Evolutionary conservation across 305 asterid genomes (phyloP), one percentile per base, ranked within the genome.

Genomic region (Ilex paraguariensis): DNA sequence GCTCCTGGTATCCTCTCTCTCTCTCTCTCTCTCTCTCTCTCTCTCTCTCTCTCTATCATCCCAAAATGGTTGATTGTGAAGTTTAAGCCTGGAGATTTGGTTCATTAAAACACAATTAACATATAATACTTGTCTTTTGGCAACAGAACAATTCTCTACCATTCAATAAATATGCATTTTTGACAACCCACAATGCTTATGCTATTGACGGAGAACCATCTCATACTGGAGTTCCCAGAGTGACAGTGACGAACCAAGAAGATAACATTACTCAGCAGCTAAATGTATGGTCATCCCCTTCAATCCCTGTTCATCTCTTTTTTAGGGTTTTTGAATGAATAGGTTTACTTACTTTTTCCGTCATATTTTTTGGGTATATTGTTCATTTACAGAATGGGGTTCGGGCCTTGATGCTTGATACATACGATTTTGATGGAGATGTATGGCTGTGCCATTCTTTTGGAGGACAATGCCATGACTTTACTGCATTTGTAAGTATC

Each of bases 401-500:
- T 61, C 95, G 96, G 31, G 98, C 84, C 3, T 69, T 91, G 36
- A 88, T 88, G 98, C 88, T 91, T 13, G 98, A 91, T 54, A 82
- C 87, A 0, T 91, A 91, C 44, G 91, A 88, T 72, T 91, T 75
- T 16, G 63, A 84, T 56, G 95, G 77, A n/a, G 90, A 70, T 70
- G 69, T 91, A 21, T 91, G 96, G 98, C 13, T 91, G 67, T 91
- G 98, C 77, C 98, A 91, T 77, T 91, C 98, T 6, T 91, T 79
- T 17, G 81, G 84, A 14, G 95, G 96, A 75, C 1, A 81, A 57
- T 91, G 98, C 68, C 73, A 83, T 50, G 95, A 91, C 64, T 77
- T 62, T 61, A 91, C 98, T 6, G 84, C 86, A 66, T 91, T 88
- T 65, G 98, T 90, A 61, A n/a, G 72, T 53, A 13, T 12, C 4